Conservation (phyloP, 2,329 filamentous ascomycete species). For the Colletotrichum viniferum region DNA sequence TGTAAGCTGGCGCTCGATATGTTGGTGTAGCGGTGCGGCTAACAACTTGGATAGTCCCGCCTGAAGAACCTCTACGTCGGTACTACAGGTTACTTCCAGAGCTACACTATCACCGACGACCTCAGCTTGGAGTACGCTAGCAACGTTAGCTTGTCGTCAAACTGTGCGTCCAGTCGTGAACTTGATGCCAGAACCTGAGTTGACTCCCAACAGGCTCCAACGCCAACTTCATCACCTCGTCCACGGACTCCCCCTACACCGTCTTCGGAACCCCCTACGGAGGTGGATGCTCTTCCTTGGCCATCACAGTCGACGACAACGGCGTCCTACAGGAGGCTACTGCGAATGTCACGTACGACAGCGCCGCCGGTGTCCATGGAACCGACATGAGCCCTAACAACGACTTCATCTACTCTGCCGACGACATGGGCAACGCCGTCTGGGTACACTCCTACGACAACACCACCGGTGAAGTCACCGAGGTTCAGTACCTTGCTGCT, state of each 20-base stretch:
- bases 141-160: slow-evolving; percentile 2
- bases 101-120: slow-evolving; percentile 9
- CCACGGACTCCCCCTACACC: slow-evolving; percentile 21
- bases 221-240: slow-evolving; percentile 25
- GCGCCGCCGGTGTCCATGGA: slow-evolving; percentile 29
- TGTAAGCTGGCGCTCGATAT: not conserved
- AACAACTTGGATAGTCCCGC: not conserved
- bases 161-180: slow-evolving; percentile 12
- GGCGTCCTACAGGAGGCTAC: slow-evolving; percentile 18
- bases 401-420: slow-evolving; percentile 33
- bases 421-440: slow-evolving; percentile 33
- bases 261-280: slow-evolving; percentile 27
- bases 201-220: not conserved
- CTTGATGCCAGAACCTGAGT: not conserved
- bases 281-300: slow-evolving; percentile 22
- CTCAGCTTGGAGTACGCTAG: slow-evolving; percentile 1
- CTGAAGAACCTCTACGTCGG: slow-evolving; percentile 10
- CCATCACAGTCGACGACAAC: slow-evolving; percentile 25
- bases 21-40: accelerated
- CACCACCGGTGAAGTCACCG: slow-evolving; percentile 19
- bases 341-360: slow-evolving; percentile 25
- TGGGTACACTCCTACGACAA: slow-evolving; percentile 31
- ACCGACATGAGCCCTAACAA: slow-evolving; percentile 22
- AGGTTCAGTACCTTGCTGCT: slow-evolving; percentile 24
- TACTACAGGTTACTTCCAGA: slow-evolving; percentile 6